Base-by-base conservation (phyloP, 352 stramenopile genomes). In the Aphanomyces invadans region DNA sequence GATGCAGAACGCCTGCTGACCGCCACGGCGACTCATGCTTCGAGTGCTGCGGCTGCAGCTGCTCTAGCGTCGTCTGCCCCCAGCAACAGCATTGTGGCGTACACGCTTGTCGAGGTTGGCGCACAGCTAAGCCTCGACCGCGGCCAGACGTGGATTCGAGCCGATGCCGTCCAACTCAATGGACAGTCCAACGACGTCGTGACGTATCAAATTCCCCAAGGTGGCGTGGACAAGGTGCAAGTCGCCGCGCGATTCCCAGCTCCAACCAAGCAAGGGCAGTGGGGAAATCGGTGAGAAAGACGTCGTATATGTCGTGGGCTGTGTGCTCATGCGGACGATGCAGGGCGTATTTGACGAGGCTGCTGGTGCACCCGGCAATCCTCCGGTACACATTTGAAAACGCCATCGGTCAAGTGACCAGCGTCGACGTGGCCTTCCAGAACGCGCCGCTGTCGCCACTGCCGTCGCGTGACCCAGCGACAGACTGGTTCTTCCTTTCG, bases 341-440 rank as follows among this genome's bases (percentile, higher is more conserved):
- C 57, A 65, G 59, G 17, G 59, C 59, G 15, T 65, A 36, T 29
- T 21, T 65, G 42, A 65, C 59, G 23, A 33, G 38, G n/a, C 19
- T 59, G 12, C 1, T 2, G 12, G 15, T 26, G 12, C 12, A 51
- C 15, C 59, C 59, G 25, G 23, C 46, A 25, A 26, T 51, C 4
- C 23, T 65, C 7, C 59, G 42, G 5, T 2, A 25, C n/a, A 55
- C 59, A 21, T 38, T 65, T 51, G 59, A 65, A 55, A 65, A 36
- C 26, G 59, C 59, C 0, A 19, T 29, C 0, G 59, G 59, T 29
- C 28, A 52, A n/a, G 53, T 26, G 23, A 15, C 11, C 11, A 52
- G 10, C 5, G 4, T 65, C 5, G 15, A 56, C 11, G 36, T 46
- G 26, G 46, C 42, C 11, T 61, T 45, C 21, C 15, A 4, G 33